Percentiles rank a stretch among this genome's conserved stretches.
phyloP scores from a whole-genome alignment of 192 early-diverging fungal species.

The Mortierella alpina region DNA sequence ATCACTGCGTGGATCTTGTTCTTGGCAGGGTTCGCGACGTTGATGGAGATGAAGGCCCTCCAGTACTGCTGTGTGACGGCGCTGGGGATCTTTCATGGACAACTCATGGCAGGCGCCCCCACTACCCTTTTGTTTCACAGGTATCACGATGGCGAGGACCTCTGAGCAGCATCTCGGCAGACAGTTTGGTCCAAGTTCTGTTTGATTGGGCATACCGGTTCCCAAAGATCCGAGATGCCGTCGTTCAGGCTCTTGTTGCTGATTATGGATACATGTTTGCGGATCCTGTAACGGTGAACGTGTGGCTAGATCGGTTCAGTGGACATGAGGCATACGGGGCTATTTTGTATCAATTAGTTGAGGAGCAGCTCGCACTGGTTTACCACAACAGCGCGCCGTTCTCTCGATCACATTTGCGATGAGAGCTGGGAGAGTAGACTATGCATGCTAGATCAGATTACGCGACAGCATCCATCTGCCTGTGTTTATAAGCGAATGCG shows the following conservation, averaged over 20 bases:
- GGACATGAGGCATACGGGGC: slow-evolving; percentile 19
- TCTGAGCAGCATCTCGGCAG: slow-evolving; percentile 1
- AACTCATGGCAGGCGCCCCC: background rate
- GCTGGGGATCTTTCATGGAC: background rate
- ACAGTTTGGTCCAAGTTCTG: slow-evolving; percentile 15
- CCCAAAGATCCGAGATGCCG: slow-evolving; percentile 15
- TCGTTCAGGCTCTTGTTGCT: slow-evolving; percentile 10
- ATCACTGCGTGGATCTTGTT: slow-evolving; percentile 29
- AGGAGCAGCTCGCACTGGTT: background rate
- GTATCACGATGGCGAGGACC: background rate
- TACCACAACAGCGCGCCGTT: background rate
- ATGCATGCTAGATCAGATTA: too few species aligned
- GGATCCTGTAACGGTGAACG: background rate
- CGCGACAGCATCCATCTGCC: too few species aligned
- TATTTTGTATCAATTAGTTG: slow-evolving; percentile 15
- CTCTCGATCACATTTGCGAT: too few species aligned
- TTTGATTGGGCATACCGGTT: slow-evolving; percentile 41
- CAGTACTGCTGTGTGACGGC: background rate
- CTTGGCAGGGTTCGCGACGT: slow-evolving; percentile 6
- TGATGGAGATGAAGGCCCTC: background rate
- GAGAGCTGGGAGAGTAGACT: too few species aligned
- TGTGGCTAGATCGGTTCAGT: slow-evolving; percentile 2
- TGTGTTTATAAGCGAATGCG: too few species aligned
- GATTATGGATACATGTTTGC: slow-evolving; percentile 1
- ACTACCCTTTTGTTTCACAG: background rate